These are phyloP conservation scores for Pseudopithomyces maydicus DNA, from an alignment of 2,329 filamentous ascomycete genomes.

Conservation along the genomic window DNA sequence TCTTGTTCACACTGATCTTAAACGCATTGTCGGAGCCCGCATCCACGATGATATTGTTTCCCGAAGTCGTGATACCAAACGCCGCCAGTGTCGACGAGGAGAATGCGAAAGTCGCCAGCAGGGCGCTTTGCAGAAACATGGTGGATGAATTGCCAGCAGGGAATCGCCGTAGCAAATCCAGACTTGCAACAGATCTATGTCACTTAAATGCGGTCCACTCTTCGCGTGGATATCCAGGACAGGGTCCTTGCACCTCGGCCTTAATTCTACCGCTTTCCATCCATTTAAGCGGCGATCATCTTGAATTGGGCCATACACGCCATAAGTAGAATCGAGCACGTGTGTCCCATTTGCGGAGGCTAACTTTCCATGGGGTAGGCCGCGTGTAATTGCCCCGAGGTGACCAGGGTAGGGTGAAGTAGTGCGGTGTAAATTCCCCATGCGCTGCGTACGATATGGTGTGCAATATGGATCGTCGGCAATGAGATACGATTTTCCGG, in stretches of 20 bases:
- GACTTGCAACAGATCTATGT: neutral
- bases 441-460: neutral
- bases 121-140: conserved; percentile 32
- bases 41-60: conserved; percentile 39
- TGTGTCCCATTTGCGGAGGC: neutral
- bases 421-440: neutral
- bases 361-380: neutral
- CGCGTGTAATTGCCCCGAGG: neutral
- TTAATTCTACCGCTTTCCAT: conserved; percentile 23
- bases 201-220: conserved; percentile 12
- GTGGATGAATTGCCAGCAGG: conserved; percentile 6
- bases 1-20: conserved; percentile 44
- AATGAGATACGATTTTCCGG: neutral
- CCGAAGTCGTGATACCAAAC: conserved; percentile 42
- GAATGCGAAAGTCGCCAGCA: conserved; percentile 33
- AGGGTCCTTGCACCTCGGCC: conserved; percentile 14
- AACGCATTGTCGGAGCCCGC: conserved; percentile 39
- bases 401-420: neutral
- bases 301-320: neutral
- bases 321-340: neutral
- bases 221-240: neutral
- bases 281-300: conserved; percentile 14
- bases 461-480: conserved; percentile 1
- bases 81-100: conserved; percentile 36
- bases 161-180: neutral